Conservation (phyloP, 225 moss, liverwort and hornwort genomes). For the Pseudisothecium myosuroides region DNA sequence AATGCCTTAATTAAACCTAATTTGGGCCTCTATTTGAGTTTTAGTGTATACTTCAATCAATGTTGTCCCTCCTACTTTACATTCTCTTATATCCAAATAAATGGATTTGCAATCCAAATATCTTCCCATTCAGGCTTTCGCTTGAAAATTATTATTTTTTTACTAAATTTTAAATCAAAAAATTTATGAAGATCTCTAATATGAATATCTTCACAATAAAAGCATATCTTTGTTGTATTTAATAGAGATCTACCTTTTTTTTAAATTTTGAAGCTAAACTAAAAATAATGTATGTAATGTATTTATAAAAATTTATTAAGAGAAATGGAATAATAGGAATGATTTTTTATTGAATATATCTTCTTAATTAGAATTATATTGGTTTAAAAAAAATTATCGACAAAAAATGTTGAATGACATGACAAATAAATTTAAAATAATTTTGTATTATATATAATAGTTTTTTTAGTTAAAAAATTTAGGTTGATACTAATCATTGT, state of each 20-base stretch:
- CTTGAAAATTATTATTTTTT: not conserved
- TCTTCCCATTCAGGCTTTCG: accelerated
- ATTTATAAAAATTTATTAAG: not conserved
- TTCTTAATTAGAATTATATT: not conserved
- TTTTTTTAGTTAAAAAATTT: not conserved
- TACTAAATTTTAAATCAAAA: accelerated
- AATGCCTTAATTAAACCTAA: not conserved
- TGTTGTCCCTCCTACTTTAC: too few species aligned
- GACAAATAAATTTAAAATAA: not conserved
- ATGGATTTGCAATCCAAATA: not conserved
- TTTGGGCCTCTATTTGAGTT: too few species aligned
- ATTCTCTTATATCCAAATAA: not conserved
- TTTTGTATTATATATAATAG: not conserved
- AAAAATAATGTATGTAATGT: not conserved
- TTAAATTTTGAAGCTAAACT: too few species aligned
- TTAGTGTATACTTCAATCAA: too few species aligned
- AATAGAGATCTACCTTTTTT: too few species aligned
- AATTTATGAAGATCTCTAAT: not conserved
- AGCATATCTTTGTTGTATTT: not conserved
- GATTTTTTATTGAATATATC: too few species aligned
- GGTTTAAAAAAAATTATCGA: too few species aligned
- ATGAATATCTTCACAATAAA: not conserved
- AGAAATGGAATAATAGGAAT: not conserved
- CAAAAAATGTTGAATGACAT: not conserved
- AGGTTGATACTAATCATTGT: not conserved